phyloP scores from a whole-genome alignment of 768 basidiomycete genomes.

The Termitomyces sp. region DNA sequence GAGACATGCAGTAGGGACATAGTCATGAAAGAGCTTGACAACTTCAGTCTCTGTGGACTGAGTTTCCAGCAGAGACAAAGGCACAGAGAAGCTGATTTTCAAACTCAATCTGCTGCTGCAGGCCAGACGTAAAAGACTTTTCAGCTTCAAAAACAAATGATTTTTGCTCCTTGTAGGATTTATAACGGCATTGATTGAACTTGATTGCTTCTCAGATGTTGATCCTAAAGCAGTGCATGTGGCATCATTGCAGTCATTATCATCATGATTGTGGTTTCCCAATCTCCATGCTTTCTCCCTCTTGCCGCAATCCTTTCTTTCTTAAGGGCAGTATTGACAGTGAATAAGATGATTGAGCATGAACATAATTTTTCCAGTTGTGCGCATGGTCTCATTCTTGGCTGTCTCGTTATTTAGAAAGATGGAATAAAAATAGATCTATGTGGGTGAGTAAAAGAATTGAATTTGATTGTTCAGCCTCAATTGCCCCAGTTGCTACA shows the following conservation, averaged over 20 bases:
- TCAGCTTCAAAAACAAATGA: neutral
- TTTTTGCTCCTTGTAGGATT: neutral
- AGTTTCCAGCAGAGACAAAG: constrained; percentile 5
- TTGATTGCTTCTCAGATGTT: neutral
- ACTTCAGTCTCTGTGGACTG: constrained; percentile 10
- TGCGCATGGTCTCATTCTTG: neutral
- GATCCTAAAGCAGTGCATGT: no score
- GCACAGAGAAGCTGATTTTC: constrained; percentile 8
- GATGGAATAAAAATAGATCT: neutral
- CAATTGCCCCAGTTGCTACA: neutral
- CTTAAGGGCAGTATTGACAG: neutral
- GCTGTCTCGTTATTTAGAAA: neutral
- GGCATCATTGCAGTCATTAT: neutral
- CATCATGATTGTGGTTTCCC: neutral
- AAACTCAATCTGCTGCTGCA: constrained; percentile 1
- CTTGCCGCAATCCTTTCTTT: neutral
- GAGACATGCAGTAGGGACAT: neutral
- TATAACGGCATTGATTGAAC: neutral
- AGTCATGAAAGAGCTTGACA: constrained; percentile 2
- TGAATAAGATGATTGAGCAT: neutral
- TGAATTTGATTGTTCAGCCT: neutral
- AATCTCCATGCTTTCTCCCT: neutral
- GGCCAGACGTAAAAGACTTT: neutral
- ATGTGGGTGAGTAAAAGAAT: neutral
- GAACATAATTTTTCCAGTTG: neutral